Evolutionary conservation across 495 filamentous ascomycete species (phyloP).

Genomic region (Lasiosphaeria ovina): DNA sequence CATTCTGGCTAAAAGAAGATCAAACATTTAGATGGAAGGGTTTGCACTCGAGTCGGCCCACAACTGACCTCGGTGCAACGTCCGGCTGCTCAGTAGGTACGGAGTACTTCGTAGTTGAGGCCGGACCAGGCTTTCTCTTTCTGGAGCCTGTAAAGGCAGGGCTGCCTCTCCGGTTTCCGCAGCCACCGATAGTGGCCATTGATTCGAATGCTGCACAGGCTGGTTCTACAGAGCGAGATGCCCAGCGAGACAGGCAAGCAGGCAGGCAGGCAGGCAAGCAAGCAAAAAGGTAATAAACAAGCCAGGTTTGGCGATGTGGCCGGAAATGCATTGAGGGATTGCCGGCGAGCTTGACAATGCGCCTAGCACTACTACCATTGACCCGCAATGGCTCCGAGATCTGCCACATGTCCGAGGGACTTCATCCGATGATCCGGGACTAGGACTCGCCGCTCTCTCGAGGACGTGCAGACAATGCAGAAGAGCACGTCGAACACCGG

Average conservation of each 20-base stretch:
- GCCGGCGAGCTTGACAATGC: conserved; percentile 14
- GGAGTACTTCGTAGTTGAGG: not conserved
- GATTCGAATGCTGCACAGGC: conserved; percentile 1
- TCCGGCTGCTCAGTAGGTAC: conserved; percentile 3
- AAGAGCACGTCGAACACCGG: not conserved
- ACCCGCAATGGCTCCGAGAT: conserved; percentile 9
- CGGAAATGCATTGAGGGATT: conserved; percentile 15
- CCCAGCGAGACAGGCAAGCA: too few species aligned
- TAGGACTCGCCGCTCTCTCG: conserved; percentile 5
- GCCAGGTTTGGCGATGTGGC: not conserved
- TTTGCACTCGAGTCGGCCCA: conserved; percentile 20
- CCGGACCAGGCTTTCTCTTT: not conserved
- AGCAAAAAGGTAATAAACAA: too few species aligned
- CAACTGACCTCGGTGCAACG: not conserved
- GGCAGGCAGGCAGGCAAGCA: too few species aligned
- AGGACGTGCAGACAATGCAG: conserved; percentile 15
- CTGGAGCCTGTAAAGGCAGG: conserved; percentile 10
- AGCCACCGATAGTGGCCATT: conserved; percentile 6
- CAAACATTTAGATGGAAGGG: conserved; percentile 33
- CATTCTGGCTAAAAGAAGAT: conserved; percentile 51
- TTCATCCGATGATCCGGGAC: conserved; percentile 31
- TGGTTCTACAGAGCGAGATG: not conserved
- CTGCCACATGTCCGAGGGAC: conserved; percentile 23
- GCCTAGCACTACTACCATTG: not conserved
- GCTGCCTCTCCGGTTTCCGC: conserved; percentile 9